Percentiles rank a stretch among this genome's conserved stretches.
These are phyloP conservation scores for Nepenthes mirabilis DNA, from an alignment of 148 eudicot genomes.

Conservation along the genomic window DNA sequence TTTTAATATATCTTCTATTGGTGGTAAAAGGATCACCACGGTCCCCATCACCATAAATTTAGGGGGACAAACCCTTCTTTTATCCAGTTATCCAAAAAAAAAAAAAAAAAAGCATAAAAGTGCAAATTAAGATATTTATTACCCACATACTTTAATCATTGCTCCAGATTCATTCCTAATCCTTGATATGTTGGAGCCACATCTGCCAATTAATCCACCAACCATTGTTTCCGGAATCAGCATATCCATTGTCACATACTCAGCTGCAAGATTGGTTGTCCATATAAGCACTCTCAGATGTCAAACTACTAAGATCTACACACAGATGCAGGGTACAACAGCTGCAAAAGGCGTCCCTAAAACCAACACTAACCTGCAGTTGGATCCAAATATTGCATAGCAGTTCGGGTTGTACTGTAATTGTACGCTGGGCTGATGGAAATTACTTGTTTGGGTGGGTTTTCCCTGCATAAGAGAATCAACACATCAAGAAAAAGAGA, in stretches of 20 bases:
- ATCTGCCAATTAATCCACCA: slow-evolving; percentile 85
- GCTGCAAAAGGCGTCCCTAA: slow-evolving; percentile 10
- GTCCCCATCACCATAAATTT: no score
- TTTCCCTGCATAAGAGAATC: slow-evolving; percentile 34
- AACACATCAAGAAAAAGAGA: slow-evolving; percentile 1
- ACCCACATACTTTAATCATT: slow-evolving; percentile 55
- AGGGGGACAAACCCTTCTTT: background rate
- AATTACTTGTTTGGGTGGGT: slow-evolving; percentile 81
- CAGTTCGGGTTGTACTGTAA: slow-evolving; percentile 36
- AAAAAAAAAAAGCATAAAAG: background rate
- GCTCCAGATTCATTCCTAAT: slow-evolving; percentile 91
- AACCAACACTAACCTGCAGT: slow-evolving; percentile 45
- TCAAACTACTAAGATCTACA: background rate
- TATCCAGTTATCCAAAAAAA: background rate
- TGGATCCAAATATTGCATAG: slow-evolving; percentile 56
- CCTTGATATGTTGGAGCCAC: slow-evolving; percentile 80
- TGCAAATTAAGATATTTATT: background rate
- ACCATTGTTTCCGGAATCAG: slow-evolving; percentile 66
- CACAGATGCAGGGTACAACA: background rate
- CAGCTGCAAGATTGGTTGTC: slow-evolving; percentile 51
- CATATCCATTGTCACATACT: slow-evolving; percentile 56
- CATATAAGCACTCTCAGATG: slow-evolving; percentile 11
- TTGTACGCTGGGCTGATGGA: slow-evolving; percentile 73
- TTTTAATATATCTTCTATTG: no score
- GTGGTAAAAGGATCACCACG: no score